A percentile compares a stretch with the other conserved stretches of the same genome.
phyloP scores from a whole-genome alignment of 164 flowering plant species.

The Tinospora cordifolia region DNA sequence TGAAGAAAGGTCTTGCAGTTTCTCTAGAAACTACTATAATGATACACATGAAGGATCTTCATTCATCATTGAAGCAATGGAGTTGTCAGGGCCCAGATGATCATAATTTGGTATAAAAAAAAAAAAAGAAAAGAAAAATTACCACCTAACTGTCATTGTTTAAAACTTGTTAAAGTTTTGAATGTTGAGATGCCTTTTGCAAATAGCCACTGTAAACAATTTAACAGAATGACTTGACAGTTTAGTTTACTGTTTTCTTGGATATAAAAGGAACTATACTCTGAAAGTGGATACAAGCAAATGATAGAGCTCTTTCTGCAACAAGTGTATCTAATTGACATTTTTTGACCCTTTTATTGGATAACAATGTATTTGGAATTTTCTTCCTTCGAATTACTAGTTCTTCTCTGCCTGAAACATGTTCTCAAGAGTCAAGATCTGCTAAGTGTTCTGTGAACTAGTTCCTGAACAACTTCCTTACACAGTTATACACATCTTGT shows the following conservation, averaged over 20 bases:
- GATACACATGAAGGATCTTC: constrained; percentile 56
- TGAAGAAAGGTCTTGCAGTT: constrained; percentile 36
- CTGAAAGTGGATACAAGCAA: not conserved
- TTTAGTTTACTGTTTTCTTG: not conserved
- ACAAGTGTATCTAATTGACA: not conserved
- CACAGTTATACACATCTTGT: no score
- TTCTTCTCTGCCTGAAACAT: not conserved
- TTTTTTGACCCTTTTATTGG: not conserved
- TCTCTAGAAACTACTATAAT: constrained; percentile 46
- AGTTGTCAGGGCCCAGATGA: constrained; percentile 93
- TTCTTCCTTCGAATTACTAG: not conserved
- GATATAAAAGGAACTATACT: not conserved
- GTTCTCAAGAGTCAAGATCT: not conserved
- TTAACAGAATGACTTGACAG: not conserved
- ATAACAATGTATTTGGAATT: not conserved
- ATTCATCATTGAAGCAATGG: constrained; percentile 81
- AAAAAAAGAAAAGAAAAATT: not conserved
- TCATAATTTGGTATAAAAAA: no score
- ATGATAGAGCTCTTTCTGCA: not conserved
- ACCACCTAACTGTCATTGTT: not conserved
- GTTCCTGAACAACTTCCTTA: no score
- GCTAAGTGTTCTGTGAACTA: not conserved
- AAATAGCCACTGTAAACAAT: no score
- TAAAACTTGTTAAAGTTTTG: not conserved
- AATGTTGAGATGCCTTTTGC: not conserved